Conservation (phyloP, 305 asterid genomes). For the Striga hermonthica region DNA sequence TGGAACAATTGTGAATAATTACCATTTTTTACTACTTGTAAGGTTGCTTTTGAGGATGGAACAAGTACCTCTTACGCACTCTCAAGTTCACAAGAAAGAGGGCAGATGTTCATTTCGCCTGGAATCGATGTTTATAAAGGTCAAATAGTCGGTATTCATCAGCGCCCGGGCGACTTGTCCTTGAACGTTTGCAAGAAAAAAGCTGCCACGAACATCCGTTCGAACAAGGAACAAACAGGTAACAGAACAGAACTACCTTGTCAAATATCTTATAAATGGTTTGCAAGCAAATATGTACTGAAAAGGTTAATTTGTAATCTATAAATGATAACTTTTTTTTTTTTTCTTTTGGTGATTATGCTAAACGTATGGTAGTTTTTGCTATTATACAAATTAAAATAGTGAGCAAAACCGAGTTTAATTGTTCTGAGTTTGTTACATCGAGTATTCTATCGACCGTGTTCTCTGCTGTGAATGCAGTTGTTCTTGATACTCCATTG, state of each 20-base stretch:
- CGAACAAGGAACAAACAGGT: slow-evolving; percentile 93
- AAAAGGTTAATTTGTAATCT: too few species aligned
- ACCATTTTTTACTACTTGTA: too few species aligned
- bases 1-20: too few species aligned
- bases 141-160: slow-evolving; percentile 93
- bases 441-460: slow-evolving; percentile 11
- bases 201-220: slow-evolving; percentile 95
- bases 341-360: not conserved
- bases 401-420: not conserved
- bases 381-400: not conserved
- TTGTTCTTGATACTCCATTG: slow-evolving; percentile 80
- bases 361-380: slow-evolving; percentile 1
- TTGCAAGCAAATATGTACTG: too few species aligned
- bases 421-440: slow-evolving; percentile 16
- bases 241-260: slow-evolving; percentile 1
- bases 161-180: slow-evolving; percentile 93
- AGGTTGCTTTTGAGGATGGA: slow-evolving; percentile 97
- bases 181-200: slow-evolving; percentile 95
- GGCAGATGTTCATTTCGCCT: slow-evolving; percentile 82
- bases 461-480: slow-evolving; percentile 38
- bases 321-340: too few species aligned
- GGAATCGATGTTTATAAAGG: slow-evolving; percentile 92
- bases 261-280: too few species aligned
- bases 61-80: slow-evolving; percentile 89
- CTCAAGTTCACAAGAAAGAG: slow-evolving; percentile 90